Percentiles rank a stretch among this genome's conserved stretches.
phyloP scores from a whole-genome alignment of 768 basidiomycete genomes.

The Leccinum disarticulatum region DNA sequence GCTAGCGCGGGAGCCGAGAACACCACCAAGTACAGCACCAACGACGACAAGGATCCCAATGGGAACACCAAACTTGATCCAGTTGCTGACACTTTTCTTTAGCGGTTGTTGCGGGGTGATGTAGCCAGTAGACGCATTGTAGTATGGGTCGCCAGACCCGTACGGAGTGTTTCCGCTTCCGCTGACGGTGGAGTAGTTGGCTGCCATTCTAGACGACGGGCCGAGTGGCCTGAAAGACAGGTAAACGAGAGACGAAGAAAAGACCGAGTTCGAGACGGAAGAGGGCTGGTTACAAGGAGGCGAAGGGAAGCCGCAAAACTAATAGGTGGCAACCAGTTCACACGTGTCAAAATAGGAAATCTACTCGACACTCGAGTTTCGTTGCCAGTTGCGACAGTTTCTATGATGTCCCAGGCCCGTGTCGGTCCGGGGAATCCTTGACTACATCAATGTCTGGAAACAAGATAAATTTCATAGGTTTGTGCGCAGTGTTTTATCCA shows the following conservation, averaged over 20 bases:
- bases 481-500: not conserved
- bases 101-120: constrained; percentile 48
- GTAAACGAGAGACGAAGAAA: constrained; percentile 26
- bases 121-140: constrained; percentile 68
- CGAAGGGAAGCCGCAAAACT: not conserved
- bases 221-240: constrained; percentile 15
- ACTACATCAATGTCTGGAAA: not conserved
- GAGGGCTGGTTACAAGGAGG: not conserved
- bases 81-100: constrained; percentile 62
- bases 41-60: constrained; percentile 60
- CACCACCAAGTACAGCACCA: constrained; percentile 74
- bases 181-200: constrained; percentile 38
- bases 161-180: constrained; percentile 41
- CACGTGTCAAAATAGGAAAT: constrained; percentile 9
- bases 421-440: not conserved
- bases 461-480: constrained; percentile 37
- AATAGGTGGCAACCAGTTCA: constrained; percentile 12
- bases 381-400: too few species aligned
- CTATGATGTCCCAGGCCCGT: too few species aligned
- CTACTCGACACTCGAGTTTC: not conserved
- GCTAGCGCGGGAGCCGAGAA: constrained; percentile 65
- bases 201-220: constrained; percentile 36
- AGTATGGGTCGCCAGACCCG: constrained; percentile 66
- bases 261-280: constrained; percentile 9
- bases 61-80: constrained; percentile 77